These are phyloP conservation scores for Castanopsis chinensis DNA, from an alignment of 306 rosid species.

Conservation along the genomic window DNA sequence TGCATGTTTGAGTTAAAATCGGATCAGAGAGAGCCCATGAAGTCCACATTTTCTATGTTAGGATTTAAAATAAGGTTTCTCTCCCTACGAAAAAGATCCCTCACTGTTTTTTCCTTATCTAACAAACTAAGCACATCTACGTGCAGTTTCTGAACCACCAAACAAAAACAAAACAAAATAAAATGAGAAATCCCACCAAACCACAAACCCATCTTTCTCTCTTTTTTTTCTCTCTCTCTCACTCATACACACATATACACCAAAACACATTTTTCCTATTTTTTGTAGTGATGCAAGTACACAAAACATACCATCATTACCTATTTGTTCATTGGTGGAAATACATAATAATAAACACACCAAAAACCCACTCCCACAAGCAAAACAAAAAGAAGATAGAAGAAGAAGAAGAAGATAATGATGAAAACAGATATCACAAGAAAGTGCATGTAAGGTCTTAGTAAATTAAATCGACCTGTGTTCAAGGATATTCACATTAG, in stretches of 20 bases:
- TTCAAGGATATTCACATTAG: constrained; percentile 59
- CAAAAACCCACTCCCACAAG: constrained; percentile 36
- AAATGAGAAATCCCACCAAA: neutral
- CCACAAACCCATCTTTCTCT: neutral
- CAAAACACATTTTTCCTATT: neutral
- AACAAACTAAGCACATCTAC: constrained; percentile 24
- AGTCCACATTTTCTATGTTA: constrained; percentile 52
- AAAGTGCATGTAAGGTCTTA: constrained; percentile 17
- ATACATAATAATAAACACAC: constrained; percentile 39
- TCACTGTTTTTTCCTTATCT: constrained; percentile 33
- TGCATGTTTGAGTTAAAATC: constrained; percentile 22
- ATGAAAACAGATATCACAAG: constrained; percentile 16
- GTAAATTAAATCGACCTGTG: constrained; percentile 45
- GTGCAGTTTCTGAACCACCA: constrained; percentile 5
- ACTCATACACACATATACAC: constrained; percentile 4
- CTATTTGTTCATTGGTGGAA: constrained; percentile 31
- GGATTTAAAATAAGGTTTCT: constrained; percentile 50
- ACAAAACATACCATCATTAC: constrained; percentile 47
- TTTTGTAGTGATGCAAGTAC: constrained; percentile 31
- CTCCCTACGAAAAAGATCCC: constrained; percentile 70
- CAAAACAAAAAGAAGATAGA: neutral
- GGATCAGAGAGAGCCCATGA: constrained; percentile 25
- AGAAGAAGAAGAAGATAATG: neutral
- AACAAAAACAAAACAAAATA: neutral
- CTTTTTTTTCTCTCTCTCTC: neutral